A percentile compares a stretch with the other conserved stretches of the same genome.
phyloP scores from a whole-genome alignment of 1,139 yeast genomes.

The Debaryomyces sp. region DNA sequence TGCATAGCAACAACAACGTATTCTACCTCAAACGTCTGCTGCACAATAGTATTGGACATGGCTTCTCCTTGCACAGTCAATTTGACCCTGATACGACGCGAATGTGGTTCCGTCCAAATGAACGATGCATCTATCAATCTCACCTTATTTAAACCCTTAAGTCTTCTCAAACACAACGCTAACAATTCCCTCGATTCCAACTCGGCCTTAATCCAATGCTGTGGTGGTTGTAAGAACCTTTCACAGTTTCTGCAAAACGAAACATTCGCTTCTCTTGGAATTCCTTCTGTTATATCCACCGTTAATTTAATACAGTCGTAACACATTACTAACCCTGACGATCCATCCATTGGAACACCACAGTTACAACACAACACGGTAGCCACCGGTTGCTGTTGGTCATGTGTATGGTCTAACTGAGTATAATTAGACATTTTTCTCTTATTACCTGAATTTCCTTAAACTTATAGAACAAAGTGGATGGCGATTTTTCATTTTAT shows the following conservation, averaged over 20 bases:
- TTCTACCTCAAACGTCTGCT: slow-evolving; percentile 94
- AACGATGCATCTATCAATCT: slow-evolving; percentile 92
- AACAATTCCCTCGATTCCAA: slow-evolving; percentile 90
- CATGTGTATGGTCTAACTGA: slow-evolving; percentile 36
- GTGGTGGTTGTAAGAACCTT: slow-evolving; percentile 91
- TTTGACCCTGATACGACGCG: slow-evolving; percentile 88
- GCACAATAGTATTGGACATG: slow-evolving; percentile 86
- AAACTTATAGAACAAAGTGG: not conserved
- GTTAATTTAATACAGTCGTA: slow-evolving; percentile 94
- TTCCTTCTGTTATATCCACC: slow-evolving; percentile 93
- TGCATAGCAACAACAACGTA: slow-evolving; percentile 94
- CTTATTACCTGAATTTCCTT: not conserved
- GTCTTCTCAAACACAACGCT: slow-evolving; percentile 84
- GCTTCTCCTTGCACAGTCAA: slow-evolving; percentile 97
- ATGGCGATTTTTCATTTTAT: slow-evolving; percentile 3
- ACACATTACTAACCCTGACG: slow-evolving; percentile 93
- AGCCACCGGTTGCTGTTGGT: slow-evolving; percentile 52
- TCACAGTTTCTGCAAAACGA: slow-evolving; percentile 98
- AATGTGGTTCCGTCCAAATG: slow-evolving; percentile 99
- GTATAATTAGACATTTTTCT: slow-evolving; percentile 52
- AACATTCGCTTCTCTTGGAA: slow-evolving; percentile 91
- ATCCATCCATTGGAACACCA: slow-evolving; percentile 98
- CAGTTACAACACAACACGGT: slow-evolving; percentile 97
- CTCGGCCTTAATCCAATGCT: slow-evolving; percentile 89
- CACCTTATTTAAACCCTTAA: slow-evolving; percentile 86